Base-by-base conservation (phyloP, 192 early-diverging fungal genomes). In the Coemansia sp. region DNA sequence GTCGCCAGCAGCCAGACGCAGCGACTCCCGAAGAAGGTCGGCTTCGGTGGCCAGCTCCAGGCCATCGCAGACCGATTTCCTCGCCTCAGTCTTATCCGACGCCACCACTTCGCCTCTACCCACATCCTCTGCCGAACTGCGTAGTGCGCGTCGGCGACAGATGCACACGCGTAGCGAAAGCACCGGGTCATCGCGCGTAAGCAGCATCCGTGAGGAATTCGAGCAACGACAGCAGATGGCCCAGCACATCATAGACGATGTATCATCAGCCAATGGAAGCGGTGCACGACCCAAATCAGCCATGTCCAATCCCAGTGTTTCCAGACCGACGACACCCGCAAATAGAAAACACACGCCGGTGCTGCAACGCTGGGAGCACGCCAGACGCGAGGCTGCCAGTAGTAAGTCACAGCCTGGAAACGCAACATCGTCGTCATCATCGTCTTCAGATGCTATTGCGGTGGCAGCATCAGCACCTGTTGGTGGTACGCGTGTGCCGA, bases 141-240 rank as follows among this genome's bases (percentile, higher is more conserved):
- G 49, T 25, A 38, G 54, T 17, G 59, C 32, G n/a, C 38, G 58
- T 11, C 34, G 69, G 8, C 57, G 45, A 20, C 64, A 36, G 45
- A 48, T 55, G 38, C 78, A 80, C 40, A 29, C 29, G 45, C 73
- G 78, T 5, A 81, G 78, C 65, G 70, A 66, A 34, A 81, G 78
- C 57, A 49, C 67, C 1, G 78, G 70, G 4, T 80, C 75, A 28
- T 78, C 77, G 51, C 66, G 73, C 16, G 78, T 81, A 56, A 81
- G 78, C 70, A 81, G 73, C 36, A 73, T 81, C 22, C 78, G 78
- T 61, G 71, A 76, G 1, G 73, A 61, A 50, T 64, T 76, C 42
- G 78, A 76, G 56, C 73, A 81, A 61, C 49, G 67, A 6, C 50
- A 64, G 48, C 36, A 38, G 34, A 25, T 25, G 22, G 22, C 22